A percentile compares a stretch with the other conserved stretches of the same genome.
Conservation (phyloP, 2,329 filamentous ascomycete genomes). For the Aspergillus sp. region DNA sequence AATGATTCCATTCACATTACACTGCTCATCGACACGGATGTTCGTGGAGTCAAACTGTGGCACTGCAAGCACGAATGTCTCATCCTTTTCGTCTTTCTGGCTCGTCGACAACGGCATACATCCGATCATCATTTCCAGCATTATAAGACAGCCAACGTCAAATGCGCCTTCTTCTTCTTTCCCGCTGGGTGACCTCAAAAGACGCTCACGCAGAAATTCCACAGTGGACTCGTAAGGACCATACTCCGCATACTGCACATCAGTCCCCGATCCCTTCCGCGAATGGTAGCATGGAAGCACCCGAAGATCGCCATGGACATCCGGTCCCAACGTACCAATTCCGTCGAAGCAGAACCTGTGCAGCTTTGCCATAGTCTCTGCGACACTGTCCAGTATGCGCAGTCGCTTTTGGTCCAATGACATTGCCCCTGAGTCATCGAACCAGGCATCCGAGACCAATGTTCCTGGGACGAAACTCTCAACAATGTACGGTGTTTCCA, state of each 20-base stretch:
- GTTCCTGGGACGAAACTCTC: background rate
- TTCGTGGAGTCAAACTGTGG: background rate
- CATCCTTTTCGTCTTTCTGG: background rate
- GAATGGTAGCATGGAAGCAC: background rate
- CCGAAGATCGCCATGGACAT: background rate
- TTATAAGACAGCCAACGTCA: background rate
- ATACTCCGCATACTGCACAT: background rate
- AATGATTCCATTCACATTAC: background rate
- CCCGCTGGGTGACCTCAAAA: background rate
- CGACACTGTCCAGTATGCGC: background rate
- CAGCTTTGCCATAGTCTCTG: constrained; percentile 6
- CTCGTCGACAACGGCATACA: background rate
- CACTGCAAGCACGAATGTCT: constrained; percentile 1
- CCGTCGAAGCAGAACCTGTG: background rate
- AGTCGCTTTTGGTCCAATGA: background rate
- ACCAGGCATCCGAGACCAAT: background rate
- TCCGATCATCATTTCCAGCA: constrained; percentile 5
- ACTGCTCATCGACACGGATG: background rate
- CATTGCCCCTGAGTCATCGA: background rate
- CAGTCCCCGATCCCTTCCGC: background rate
- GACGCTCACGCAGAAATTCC: background rate
- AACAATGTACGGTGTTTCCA: background rate
- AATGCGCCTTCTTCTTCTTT: background rate
- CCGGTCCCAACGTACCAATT: background rate
- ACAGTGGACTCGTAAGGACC: background rate